Conservation (phyloP, 495 filamentous ascomycete genomes). For the Podospora pseudocomata region DNA sequence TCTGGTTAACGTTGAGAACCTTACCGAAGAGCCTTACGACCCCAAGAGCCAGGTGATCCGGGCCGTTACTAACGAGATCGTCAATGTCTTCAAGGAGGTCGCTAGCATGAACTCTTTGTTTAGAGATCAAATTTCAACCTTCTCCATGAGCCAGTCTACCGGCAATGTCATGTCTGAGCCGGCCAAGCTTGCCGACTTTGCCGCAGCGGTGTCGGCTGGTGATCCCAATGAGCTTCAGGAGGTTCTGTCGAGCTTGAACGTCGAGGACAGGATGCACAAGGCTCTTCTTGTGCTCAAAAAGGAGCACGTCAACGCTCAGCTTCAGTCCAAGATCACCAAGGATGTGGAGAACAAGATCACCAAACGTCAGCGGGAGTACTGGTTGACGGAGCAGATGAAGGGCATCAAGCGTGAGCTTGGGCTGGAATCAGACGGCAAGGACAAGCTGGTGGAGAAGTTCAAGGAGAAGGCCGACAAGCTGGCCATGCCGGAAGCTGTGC, state of each 20-base stretch:
- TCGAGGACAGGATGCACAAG: constrained; percentile 86
- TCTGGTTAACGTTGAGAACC: constrained; percentile 90
- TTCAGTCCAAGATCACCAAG: constrained; percentile 96
- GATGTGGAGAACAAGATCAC: constrained; percentile 98
- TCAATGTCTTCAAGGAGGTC: constrained; percentile 97
- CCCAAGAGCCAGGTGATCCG: constrained; percentile 80
- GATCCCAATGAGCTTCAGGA: constrained; percentile 91
- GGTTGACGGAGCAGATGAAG: constrained; percentile 99
- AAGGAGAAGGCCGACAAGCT: constrained; percentile 91
- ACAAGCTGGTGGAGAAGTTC: constrained; percentile 95
- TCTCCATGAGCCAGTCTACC: constrained; percentile 89
- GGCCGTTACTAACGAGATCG: constrained; percentile 92
- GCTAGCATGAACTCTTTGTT: constrained; percentile 92
- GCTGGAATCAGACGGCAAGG: constrained; percentile 95
- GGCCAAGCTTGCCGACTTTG: constrained; percentile 92
- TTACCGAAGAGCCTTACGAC: constrained; percentile 82
- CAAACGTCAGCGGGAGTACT: constrained; percentile 97
- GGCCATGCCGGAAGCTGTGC: constrained; percentile 93
- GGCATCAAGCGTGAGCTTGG: constrained; percentile 95
- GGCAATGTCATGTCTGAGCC: constrained; percentile 95
- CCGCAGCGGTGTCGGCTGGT: constrained; percentile 87
- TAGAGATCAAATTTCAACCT: constrained; percentile 94
- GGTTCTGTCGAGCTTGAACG: constrained; percentile 81
- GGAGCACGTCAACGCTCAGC: constrained; percentile 94
- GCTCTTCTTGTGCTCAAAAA: constrained; percentile 91